phyloP scores from a whole-genome alignment of 2,329 filamentous ascomycete species.

The Colletotrichum euphorbiae region DNA sequence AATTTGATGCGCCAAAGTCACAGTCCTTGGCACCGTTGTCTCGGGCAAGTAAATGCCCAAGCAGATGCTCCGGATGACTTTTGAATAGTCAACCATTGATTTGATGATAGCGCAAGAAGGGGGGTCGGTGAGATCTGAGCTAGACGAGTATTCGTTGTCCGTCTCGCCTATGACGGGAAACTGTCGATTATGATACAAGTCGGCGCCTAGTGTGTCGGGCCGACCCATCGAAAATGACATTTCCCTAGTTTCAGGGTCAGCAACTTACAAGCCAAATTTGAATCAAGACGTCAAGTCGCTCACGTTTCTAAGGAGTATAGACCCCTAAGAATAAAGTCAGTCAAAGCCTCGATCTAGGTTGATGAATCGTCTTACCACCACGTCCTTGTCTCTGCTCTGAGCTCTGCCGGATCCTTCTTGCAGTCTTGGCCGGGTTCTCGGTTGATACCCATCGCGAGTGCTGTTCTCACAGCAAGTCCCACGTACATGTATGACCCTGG shows the following conservation, averaged over 20 bases:
- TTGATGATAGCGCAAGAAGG: constrained; percentile 45
- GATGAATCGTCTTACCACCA: constrained; percentile 54
- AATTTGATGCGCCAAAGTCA: constrained; percentile 42
- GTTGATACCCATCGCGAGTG: constrained; percentile 61
- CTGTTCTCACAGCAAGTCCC: constrained; percentile 59
- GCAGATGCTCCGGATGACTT: constrained; percentile 44
- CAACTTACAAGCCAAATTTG: too few relatives aligned
- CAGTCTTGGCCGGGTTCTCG: constrained; percentile 49
- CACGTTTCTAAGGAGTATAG: constrained; percentile 58
- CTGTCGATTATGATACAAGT: constrained; percentile 59
- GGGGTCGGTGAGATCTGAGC: constrained; percentile 42
- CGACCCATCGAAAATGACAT: constrained; percentile 61
- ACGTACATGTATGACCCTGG: constrained; percentile 59
- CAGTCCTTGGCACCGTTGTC: constrained; percentile 39
- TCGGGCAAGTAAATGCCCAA: constrained; percentile 44
- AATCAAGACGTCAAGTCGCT: constrained; percentile 12
- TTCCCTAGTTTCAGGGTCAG: constrained; percentile 47
- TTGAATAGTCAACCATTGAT: constrained; percentile 46
- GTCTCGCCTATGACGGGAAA: constrained; percentile 44
- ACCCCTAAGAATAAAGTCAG: constrained; percentile 47
- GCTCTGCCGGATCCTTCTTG: constrained; percentile 49
- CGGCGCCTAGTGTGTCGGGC: constrained; percentile 60
- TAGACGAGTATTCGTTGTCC: constrained; percentile 12
- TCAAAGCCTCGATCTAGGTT: fast-evolving
- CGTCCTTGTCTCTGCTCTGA: constrained; percentile 54